Evolutionary conservation across 345 rosid genomes (phyloP), one percentile per base, ranked within the genome.

Genomic region (Lagerstroemia speciosa): DNA sequence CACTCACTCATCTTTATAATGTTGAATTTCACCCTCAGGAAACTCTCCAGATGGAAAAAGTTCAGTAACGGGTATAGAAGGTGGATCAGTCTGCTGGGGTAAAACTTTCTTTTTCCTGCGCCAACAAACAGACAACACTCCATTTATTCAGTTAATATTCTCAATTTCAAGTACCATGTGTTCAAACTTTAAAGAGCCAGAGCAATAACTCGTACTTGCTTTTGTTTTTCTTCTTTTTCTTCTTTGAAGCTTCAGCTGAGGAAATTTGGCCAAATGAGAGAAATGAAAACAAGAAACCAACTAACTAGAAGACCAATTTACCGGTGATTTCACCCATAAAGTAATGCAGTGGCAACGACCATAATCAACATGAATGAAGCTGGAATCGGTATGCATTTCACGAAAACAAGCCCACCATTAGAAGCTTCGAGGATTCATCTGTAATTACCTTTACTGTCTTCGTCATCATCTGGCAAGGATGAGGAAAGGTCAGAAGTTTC

Each of bases 1-100:
- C 38, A 85, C 99, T 89, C 76, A 89, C 97, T 94, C 90, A 41
- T 91, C 99, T 79, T 87, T 89, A 75, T 88, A 89, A 57, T 91
- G 93, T 66, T 94, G 98, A 76, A 89, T 86, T 94, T 94, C 98
- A 77, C 99, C 99, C 83, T 89, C 97, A 45, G 97, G 98, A 78
- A 91, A 94, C 64, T 91, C 97, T 27, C 89, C 95, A 67, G 97
- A 88, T n/a, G 89, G 97, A 57, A 91, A 94, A 57, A 94, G 96
- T 48, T 89, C 85, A 70, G 34, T 64, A 40, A 91, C 78, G 60
- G 99, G 91, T 27, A 89, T 81, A 7, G 96, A 76, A 60, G 98
- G 99, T 58, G 97, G 99, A 77, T 89, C 80, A 69, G 98, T 88
- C 79, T 94, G 99, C 78, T 81, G 78, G 43, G 73, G 86, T 2